These are phyloP conservation scores for Pseudogymnoascus sp. DNA, from an alignment of 2,329 filamentous ascomycete genomes.

Conservation along the genomic window DNA sequence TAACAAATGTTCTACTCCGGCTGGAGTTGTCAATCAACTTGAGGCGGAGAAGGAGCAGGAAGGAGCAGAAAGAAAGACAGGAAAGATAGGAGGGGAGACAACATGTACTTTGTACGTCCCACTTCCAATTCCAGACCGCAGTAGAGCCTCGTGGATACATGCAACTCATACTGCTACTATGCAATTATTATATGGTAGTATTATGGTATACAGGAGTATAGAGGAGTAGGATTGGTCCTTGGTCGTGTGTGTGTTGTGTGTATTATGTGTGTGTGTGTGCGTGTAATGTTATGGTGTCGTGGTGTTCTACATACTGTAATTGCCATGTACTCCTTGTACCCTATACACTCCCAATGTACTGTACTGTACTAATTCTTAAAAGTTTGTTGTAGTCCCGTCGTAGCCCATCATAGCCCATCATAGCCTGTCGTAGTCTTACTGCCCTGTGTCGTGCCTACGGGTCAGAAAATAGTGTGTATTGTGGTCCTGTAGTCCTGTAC, in stretches of 20 bases:
- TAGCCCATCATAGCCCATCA: too few species aligned
- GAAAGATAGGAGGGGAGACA: not conserved
- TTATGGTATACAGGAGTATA: not conserved
- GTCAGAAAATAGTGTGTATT: not conserved
- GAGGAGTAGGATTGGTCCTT: not conserved
- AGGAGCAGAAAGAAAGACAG: not conserved
- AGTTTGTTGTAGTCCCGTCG: not conserved
- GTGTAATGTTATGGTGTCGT: not conserved
- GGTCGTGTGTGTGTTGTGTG: not conserved
- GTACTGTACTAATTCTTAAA: constrained; percentile 6
- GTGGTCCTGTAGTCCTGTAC: too few species aligned
- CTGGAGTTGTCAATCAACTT: not conserved
- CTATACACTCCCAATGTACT: not conserved
- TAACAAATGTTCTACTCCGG: not conserved
- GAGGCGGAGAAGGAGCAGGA: not conserved
- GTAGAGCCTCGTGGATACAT: constrained; percentile 6
- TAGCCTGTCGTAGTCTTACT: not conserved
- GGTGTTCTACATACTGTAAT: not conserved
- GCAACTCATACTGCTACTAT: not conserved
- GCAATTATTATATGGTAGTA: not conserved
- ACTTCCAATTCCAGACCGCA: not conserved
- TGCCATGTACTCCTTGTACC: not conserved
- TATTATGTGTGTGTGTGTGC: not conserved
- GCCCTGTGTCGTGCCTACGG: constrained; percentile 4
- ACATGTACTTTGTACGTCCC: not conserved